Conservation (phyloP, 2,329 filamentous ascomycete species). For the Lizonia empirigonia region DNA sequence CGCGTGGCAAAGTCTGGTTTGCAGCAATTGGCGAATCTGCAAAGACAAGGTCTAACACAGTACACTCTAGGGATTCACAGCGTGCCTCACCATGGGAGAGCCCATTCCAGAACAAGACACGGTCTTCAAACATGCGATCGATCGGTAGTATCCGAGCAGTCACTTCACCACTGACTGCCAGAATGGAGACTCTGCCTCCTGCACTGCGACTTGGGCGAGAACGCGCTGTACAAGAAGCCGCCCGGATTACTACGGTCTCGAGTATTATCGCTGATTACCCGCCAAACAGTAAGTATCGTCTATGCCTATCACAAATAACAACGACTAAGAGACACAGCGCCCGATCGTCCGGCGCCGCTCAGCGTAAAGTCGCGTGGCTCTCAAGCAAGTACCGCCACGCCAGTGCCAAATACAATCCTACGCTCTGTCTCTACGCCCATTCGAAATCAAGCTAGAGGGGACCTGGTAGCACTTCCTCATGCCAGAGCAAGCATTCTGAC, state of each 20-base stretch:
- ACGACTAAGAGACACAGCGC: constrained; percentile 17
- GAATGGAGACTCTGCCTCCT: constrained; percentile 9
- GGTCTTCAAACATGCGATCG: neutral
- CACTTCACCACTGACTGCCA: neutral
- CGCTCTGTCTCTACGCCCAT: constrained; percentile 23
- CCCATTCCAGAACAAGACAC: constrained; percentile 7
- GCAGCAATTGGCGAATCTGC: neutral
- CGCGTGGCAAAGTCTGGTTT: neutral
- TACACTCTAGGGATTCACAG: constrained; percentile 3
- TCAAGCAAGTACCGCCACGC: constrained; percentile 1
- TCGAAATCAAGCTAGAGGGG: neutral
- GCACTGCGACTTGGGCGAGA: constrained; percentile 3
- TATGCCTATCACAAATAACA: too few relatives aligned
- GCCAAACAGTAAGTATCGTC: constrained; percentile 8
- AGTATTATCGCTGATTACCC: neutral
- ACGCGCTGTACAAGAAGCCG: constrained; percentile 1
- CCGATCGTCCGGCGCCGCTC: constrained; percentile 37
- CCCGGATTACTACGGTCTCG: neutral
- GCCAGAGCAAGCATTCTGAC: neutral
- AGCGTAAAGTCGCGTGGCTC: constrained; percentile 23
- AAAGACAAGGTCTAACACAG: constrained; percentile 5
- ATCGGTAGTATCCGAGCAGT: neutral
- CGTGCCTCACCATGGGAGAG: neutral
- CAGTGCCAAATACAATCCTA: neutral
- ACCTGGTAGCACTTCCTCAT: neutral